Evolutionary conservation across 2,329 filamentous ascomycete genomes (phyloP).

Genomic region (Fusarium foetens): DNA sequence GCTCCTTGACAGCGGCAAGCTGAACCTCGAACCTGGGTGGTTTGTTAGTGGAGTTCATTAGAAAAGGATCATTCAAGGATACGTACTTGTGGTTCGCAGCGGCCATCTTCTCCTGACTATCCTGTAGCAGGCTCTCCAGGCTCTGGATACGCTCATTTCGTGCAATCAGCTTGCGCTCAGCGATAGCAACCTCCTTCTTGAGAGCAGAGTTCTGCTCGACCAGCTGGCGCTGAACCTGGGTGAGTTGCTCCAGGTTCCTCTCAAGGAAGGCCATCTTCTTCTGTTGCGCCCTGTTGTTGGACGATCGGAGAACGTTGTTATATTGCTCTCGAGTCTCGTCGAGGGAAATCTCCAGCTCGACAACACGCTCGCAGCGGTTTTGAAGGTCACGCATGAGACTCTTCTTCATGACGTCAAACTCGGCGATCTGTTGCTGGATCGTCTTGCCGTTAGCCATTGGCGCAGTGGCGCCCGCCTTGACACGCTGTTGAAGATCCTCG

Average conservation of each 20-base stretch:
- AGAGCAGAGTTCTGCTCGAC: conserved; percentile 97
- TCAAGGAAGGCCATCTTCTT: conserved; percentile 99
- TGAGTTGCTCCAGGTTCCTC: conserved; percentile 96
- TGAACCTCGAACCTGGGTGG: conserved; percentile 88
- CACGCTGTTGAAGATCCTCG: conserved; percentile 79
- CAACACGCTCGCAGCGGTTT: conserved; percentile 96
- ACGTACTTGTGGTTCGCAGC: conserved; percentile 96
- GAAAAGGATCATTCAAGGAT: neutral
- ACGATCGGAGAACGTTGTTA: conserved; percentile 95
- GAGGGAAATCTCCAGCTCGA: conserved; percentile 96
- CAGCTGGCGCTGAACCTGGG: conserved; percentile 94
- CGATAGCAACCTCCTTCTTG: conserved; percentile 99
- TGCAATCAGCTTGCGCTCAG: conserved; percentile 95
- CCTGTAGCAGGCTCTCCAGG: conserved; percentile 89
- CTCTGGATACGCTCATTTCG: conserved; percentile 97
- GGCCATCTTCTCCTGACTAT: conserved; percentile 98
- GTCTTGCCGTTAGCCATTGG: conserved; percentile 86
- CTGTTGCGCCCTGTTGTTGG: conserved; percentile 97
- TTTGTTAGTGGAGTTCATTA: conserved; percentile 42
- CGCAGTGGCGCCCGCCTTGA: conserved; percentile 69
- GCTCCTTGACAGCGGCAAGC: conserved; percentile 96
- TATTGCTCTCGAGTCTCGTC: conserved; percentile 99
- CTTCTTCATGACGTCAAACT: conserved; percentile 99
- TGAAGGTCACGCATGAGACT: conserved; percentile 98
- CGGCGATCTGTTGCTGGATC: conserved; percentile 95